Conservation (phyloP, 2,329 filamentous ascomycete species). For the Phialocephala sp. region DNA sequence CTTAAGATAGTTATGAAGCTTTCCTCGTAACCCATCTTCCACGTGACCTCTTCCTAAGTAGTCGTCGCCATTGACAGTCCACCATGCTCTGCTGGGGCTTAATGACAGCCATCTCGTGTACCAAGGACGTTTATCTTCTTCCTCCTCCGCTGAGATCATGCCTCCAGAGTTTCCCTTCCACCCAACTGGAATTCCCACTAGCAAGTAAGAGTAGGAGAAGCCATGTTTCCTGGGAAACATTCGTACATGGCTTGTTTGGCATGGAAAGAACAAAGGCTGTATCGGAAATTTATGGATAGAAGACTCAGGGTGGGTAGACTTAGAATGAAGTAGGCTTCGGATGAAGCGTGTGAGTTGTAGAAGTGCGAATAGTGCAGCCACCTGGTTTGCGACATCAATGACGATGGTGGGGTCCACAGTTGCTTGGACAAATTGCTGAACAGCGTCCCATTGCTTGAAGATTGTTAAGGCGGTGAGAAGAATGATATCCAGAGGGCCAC, state of each 20-base stretch:
- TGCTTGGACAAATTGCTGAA: slow-evolving; percentile 12
- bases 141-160: slow-evolving; percentile 57
- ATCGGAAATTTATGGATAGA: slow-evolving; percentile 23
- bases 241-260: slow-evolving; percentile 67
- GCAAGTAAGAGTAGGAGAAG: slow-evolving; percentile 74
- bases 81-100: slow-evolving; percentile 49
- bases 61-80: slow-evolving; percentile 62
- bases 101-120: slow-evolving; percentile 41
- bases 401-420: slow-evolving; percentile 26
- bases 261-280: slow-evolving; percentile 64
- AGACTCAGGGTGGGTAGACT: neutral
- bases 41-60: slow-evolving; percentile 63
- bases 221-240: slow-evolving; percentile 71
- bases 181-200: slow-evolving; percentile 71
- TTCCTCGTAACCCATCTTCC: slow-evolving; percentile 62
- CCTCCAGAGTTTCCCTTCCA: slow-evolving; percentile 60
- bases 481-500: slow-evolving; percentile 10
- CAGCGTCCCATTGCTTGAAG: slow-evolving; percentile 19
- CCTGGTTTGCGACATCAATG: slow-evolving; percentile 12
- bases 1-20: slow-evolving; percentile 64
- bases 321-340: slow-evolving; percentile 9
- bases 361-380: slow-evolving; percentile 19
- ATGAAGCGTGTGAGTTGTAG: slow-evolving; percentile 34
- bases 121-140: slow-evolving; percentile 37
- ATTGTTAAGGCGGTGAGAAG: slow-evolving; percentile 20